Evolutionary conservation across 352 stramenopile genomes (phyloP).

Genomic region (Globisporangium middletonii): DNA sequence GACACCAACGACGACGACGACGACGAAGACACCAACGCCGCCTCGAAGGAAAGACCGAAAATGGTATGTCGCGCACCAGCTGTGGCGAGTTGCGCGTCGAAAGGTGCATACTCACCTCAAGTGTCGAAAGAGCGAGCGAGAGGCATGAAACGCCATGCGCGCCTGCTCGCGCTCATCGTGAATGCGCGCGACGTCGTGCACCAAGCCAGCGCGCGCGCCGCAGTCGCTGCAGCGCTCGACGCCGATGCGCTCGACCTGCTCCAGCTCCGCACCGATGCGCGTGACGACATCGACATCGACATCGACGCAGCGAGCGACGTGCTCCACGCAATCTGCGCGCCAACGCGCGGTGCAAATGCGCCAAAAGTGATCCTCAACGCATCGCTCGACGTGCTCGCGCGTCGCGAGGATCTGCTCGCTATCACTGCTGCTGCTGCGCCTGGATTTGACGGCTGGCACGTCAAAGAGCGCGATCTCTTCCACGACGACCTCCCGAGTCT

Average conservation of each 20-base stretch:
- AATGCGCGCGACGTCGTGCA: constrained; percentile 16
- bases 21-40: too few species aligned
- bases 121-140: too few species aligned
- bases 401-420: not conserved
- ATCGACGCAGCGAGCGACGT: not conserved
- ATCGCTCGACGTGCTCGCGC: not conserved
- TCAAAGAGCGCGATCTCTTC: constrained; percentile 22
- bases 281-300: not conserved
- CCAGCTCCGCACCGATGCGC: constrained; percentile 17
- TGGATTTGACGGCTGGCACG: constrained; percentile 15
- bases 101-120: too few species aligned
- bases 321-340: not conserved
- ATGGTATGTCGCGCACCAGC: too few species aligned
- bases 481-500: not conserved
- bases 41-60: too few species aligned
- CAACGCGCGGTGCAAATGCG: not conserved
- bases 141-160: not conserved
- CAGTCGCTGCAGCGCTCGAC: not conserved
- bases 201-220: not conserved
- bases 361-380: constrained; percentile 15
- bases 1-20: too few species aligned
- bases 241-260: constrained; percentile 18
- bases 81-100: too few species aligned
- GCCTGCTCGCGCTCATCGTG: constrained; percentile 22
- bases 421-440: too few species aligned